These are phyloP conservation scores for Magnolia officinalis DNA, from an alignment of 164 flowering plant species.

Conservation along the genomic window DNA sequence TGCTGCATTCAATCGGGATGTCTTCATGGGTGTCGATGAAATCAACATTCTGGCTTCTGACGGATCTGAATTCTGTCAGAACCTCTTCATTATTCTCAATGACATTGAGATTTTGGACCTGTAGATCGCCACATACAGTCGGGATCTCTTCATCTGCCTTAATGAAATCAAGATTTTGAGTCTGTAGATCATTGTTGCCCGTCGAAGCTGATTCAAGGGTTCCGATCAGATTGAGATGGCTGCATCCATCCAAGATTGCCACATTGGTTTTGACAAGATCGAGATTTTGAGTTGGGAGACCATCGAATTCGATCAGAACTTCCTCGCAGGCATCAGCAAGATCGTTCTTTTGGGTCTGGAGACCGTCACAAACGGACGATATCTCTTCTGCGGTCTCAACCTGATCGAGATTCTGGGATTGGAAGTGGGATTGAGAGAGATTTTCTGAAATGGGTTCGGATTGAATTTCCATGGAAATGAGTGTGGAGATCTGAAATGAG, in stretches of 20 bases:
- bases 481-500: background rate
- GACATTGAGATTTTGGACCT: background rate
- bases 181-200: background rate
- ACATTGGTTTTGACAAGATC: background rate
- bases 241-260: background rate
- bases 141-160: conserved; percentile 22
- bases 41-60: background rate
- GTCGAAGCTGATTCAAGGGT: background rate
- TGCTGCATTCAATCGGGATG: background rate
- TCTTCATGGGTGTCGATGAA: background rate
- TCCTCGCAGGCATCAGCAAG: background rate
- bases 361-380: background rate
- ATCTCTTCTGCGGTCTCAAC: background rate
- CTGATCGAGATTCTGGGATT: background rate
- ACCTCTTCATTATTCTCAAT: background rate
- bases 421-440: background rate
- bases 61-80: background rate
- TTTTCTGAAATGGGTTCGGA: background rate
- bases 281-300: background rate
- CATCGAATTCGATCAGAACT: background rate
- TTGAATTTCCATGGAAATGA: background rate
- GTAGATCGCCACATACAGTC: background rate
- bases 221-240: background rate
- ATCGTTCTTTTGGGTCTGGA: background rate
- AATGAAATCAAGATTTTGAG: conserved; percentile 11